Conservation (phyloP, 345 rosid species). For the Rhizophora apiculata region DNA sequence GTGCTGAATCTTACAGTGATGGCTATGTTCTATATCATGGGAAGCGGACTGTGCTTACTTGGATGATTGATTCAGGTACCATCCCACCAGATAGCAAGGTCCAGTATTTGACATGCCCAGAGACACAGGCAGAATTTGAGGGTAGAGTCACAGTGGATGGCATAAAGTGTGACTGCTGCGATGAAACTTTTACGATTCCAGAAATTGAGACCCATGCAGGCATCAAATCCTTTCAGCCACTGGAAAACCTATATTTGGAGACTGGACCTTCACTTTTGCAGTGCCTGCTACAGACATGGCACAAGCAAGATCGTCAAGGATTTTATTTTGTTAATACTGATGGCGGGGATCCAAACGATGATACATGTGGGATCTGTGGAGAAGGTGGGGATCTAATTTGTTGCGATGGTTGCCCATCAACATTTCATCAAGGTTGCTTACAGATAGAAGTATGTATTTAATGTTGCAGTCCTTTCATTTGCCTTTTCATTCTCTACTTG, state of each 20-base stretch:
- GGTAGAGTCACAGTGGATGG: slow-evolving; percentile 64
- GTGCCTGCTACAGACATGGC: slow-evolving; percentile 68
- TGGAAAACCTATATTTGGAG: slow-evolving; percentile 59
- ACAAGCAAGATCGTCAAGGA: slow-evolving; percentile 60
- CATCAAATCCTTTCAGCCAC: slow-evolving; percentile 41
- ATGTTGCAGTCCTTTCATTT: slow-evolving; percentile 1
- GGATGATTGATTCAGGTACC: slow-evolving; percentile 79
- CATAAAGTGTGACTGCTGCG: slow-evolving; percentile 74
- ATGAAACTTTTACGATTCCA: slow-evolving; percentile 40
- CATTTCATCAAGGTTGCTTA: slow-evolving; percentile 87
- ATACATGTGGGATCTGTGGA: slow-evolving; percentile 94
- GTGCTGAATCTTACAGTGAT: slow-evolving; percentile 38
- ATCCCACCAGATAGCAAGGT: slow-evolving; percentile 58
- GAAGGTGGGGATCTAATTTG: slow-evolving; percentile 94
- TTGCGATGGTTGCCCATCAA: slow-evolving; percentile 94
- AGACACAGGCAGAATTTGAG: slow-evolving; percentile 36
- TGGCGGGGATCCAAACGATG: slow-evolving; percentile 85
- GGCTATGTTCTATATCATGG: slow-evolving; percentile 68
- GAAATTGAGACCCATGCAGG: slow-evolving; percentile 75
- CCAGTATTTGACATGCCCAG: slow-evolving; percentile 41
- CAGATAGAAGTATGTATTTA: slow-evolving; percentile 56
- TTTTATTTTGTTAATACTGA: slow-evolving; percentile 61
- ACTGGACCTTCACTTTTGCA: slow-evolving; percentile 63
- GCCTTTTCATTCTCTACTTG: not conserved
- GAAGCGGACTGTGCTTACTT: slow-evolving; percentile 67